These are phyloP conservation scores for Erodium texanum DNA, from an alignment of 441 rosid species.

Conservation along the genomic window DNA sequence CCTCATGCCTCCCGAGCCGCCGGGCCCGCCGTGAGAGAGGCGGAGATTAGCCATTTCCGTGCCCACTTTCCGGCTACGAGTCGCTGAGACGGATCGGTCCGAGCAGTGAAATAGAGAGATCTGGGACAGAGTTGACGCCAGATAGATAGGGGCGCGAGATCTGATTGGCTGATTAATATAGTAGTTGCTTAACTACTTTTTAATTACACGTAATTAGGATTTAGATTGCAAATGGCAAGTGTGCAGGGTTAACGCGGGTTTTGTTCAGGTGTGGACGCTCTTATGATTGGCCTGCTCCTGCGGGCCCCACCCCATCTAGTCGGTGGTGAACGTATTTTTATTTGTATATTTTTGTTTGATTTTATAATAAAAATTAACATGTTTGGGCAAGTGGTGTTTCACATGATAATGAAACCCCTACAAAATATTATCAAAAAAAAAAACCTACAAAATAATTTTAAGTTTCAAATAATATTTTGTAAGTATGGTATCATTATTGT, in stretches of 20 bases:
- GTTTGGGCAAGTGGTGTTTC: too few relatives aligned
- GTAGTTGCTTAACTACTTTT: conserved; percentile 6
- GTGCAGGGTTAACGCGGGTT: background rate
- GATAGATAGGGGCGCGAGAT: background rate
- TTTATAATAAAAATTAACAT: background rate
- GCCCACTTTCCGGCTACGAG: background rate
- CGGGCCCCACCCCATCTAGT: background rate
- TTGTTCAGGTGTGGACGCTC: conserved; percentile 1
- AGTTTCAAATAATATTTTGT: too few relatives aligned
- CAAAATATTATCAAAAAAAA: too few relatives aligned
- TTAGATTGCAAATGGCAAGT: conserved; percentile 5
- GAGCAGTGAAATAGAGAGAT: background rate
- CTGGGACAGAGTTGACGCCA: background rate
- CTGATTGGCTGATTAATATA: conserved; percentile 2
- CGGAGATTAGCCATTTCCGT: conserved; percentile 47
- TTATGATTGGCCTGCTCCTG: background rate
- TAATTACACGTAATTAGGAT: background rate
- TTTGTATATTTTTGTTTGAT: background rate
- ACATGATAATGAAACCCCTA: too few relatives aligned
- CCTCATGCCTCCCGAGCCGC: conserved; percentile 22
- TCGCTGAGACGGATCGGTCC: background rate
- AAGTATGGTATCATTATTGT: too few relatives aligned
- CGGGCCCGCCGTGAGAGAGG: conserved; percentile 31
- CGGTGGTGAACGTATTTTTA: too few relatives aligned
- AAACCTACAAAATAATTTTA: too few relatives aligned